Base-by-base conservation (phyloP, 805 yeast species). In the Candida odintsovae region DNA sequence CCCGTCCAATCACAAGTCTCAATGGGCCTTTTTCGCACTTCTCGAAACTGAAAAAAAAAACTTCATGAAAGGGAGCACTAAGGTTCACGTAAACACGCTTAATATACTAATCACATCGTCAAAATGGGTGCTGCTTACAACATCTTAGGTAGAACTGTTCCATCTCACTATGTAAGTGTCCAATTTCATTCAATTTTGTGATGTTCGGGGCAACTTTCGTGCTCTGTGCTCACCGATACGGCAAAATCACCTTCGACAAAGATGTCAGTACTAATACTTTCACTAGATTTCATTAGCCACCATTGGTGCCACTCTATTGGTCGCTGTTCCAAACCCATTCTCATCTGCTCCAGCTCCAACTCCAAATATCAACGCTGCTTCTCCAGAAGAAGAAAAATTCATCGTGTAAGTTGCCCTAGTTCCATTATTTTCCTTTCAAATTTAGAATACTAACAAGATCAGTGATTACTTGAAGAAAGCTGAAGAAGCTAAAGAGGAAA, bases 361-460 rank as follows among this genome's bases (percentile, higher is more conserved):
- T 55, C 77, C 83, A 59, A 72, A 76, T 51, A 77, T 89, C 66
- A 78, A 80, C 54, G 95, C 96, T 54, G 68, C 80, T 47, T 78
- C 90, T 43, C 81, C 89, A 57, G 97, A 89, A 62, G 97, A 90
- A 73, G 95, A 87, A 68, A 82, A 84, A 67, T 90, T 86, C 73
- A 83, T 90, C 42, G 41, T 44, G 51, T 50, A 38, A 38, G 53
- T 50, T 9, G 7, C n/a, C n/a, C 19, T n/a, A 25, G n/a, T 21
- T 13, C 11, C 20, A 16, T n/a, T 3, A 21, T 31, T 28, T n/a
- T n/a, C n/a, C n/a, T n/a, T n/a, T 11, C 26, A 8, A 19, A 4
- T 16, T 12, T 12, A 11, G 11, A 20, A 31, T 43, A 44, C 52
- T 50, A 50, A 50, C 48, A 28, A 75, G 70, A 3, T 21, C 13